Evolutionary conservation across 2,329 filamentous ascomycete genomes (phyloP), one percentile per base, ranked within the genome.

Genomic region (Ophiocordyceps camponoti-leonardi): DNA sequence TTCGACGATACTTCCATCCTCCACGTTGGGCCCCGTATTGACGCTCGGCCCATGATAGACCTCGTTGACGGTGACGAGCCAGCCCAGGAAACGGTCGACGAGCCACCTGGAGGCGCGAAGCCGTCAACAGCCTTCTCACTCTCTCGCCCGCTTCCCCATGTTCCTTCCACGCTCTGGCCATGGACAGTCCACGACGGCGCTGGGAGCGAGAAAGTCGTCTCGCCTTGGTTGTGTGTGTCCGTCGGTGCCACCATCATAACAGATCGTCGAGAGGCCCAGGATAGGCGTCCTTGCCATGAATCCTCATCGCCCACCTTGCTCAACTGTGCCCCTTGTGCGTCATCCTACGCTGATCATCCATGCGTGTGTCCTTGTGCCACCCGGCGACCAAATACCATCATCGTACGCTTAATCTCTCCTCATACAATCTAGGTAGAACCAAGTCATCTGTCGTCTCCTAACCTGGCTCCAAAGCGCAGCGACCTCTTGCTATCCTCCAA

Each of bases 261-360:
- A 39, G 16, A 18, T 42, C 40, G 40, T 42, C 31, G 50, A 72
- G 65, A 70, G 70, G 4, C 43, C 30, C 19, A 33, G 31, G 33
- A 7, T 12, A 39, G 16, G 18, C 16, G 35, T 39, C 35, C n/a
- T 39, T 19, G 35, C n/a, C 35, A 11, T 19, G 40, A 28, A 42
- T 42, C 13, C n/a, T 35, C 41, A 28, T 40, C 46, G 37, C 28
- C 46, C 37, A 37, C 44, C 46, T 20, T 31, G 37, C 14, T 42
- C 35, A 23, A 23, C 46, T 47, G 19, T 41, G 20, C 16, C 46
- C 37, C 22, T n/a, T 31, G 18, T 33, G 39, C 28, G 45, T 44
- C 46, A 42, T 48, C 46, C 46, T 48, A 48, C 46, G 46, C 46
- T 48, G 16, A 26, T 46, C 44, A 45, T 46, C 46, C 46, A 22